Evolutionary conservation across 2,329 filamentous ascomycete genomes (phyloP), one percentile per base, ranked within the genome.

Genomic region (Didymella lethalis): DNA sequence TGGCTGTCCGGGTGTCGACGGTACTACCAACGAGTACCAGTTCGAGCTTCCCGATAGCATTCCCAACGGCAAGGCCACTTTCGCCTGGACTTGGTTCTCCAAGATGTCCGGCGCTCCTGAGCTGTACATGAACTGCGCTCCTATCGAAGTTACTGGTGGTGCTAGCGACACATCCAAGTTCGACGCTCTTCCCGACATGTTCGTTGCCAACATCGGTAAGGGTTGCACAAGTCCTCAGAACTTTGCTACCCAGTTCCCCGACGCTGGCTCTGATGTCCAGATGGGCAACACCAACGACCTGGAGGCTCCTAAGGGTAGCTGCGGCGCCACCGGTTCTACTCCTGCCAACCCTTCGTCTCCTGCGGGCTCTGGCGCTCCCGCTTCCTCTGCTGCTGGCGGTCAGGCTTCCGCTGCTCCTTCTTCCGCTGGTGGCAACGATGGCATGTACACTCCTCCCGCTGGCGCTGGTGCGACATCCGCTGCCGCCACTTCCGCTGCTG

Each of bases 31-130:
- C 28, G 63, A 78, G 0, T 95, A 91, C 77, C 79, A 86, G 29
- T 96, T 89, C 79, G 85, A 79, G 0, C 86, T 97, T 6, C 94
- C 93, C 0, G 75, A 83, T 0, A 85, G 88, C 23, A 84, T 97
- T 46, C 86, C 88, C 8, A 80, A 88, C 1, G 95, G 94, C 4
- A 85, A 93, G 40, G 93, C 90, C 26, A 91, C 88, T 0, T 82
- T 98, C 5, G 92, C 92, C 0, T 97, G 93, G 92, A 93, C 92
- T 0, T 98, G 94, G 94, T 89, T 96, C 79, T 94, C 97, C 59
- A 89, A 89, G 41, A 10, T 75, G 45, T 75, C 93, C 7, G 94
- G 94, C 4, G 93, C 91, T 75, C 88, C 93, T 1, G 94, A 98
- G 75, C 89, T 97, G 83, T 70, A 69, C 84, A 96, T 96, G 93